These are phyloP conservation scores for Phyllosticta citriasiana DNA, from an alignment of 2,329 filamentous ascomycete species.

Conservation along the genomic window DNA sequence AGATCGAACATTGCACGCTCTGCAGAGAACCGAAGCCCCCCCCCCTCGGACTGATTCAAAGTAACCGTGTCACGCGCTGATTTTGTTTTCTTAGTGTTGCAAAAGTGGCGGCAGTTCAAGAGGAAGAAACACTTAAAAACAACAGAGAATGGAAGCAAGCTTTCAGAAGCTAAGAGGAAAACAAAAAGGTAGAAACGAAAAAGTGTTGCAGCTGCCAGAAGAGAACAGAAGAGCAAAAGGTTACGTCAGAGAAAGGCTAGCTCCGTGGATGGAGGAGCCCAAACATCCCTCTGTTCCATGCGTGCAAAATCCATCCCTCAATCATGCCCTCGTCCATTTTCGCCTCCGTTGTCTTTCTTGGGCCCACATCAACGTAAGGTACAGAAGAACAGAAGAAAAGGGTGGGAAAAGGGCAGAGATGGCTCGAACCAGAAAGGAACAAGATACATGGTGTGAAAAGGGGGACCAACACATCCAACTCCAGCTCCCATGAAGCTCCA, in stretches of 20 bases:
- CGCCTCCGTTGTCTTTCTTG: background rate
- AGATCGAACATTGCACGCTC: too few relatives aligned
- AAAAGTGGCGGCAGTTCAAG: background rate
- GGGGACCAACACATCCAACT: slow-evolving; percentile 2
- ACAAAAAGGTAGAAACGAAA: background rate
- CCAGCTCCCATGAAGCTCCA: slow-evolving; percentile 4
- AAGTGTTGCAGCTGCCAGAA: background rate
- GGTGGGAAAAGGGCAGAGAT: background rate
- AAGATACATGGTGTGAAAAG: background rate
- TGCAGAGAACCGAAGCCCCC: background rate
- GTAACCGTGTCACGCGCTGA: background rate
- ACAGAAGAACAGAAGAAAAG: background rate
- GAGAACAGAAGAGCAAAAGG: background rate
- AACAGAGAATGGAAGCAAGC: background rate
- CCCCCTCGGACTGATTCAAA: background rate
- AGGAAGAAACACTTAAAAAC: background rate
- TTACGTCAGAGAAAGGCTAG: background rate
- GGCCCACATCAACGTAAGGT: background rate
- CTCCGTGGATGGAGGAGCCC: background rate
- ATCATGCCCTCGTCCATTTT: background rate
- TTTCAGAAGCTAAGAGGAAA: background rate
- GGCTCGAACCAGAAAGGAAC: background rate
- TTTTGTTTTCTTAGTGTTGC: background rate
- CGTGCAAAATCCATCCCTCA: background rate
- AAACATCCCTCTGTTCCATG: background rate